Evolutionary conservation across 2,329 filamentous ascomycete genomes (phyloP).

Genomic region (Clarireedia sp.): DNA sequence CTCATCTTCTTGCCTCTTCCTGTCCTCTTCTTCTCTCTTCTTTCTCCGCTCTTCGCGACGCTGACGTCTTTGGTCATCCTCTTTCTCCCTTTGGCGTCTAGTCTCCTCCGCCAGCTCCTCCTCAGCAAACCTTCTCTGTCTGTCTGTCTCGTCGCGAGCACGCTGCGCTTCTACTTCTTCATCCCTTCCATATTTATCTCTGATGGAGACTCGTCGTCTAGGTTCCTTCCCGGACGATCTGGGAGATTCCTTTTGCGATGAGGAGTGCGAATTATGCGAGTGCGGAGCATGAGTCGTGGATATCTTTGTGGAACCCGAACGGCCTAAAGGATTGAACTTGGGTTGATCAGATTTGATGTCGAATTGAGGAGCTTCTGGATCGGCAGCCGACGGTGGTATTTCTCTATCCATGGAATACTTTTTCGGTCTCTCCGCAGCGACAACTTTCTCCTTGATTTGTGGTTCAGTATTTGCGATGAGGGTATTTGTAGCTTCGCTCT

Average conservation of each 20-base stretch:
- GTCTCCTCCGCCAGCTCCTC: constrained; percentile 2
- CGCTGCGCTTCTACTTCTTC: constrained; percentile 22
- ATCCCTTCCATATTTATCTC: constrained; percentile 15
- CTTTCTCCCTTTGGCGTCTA: constrained; percentile 1
- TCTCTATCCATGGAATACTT: neutral
- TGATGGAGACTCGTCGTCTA: constrained; percentile 9
- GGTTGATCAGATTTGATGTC: neutral
- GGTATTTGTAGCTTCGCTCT: constrained; percentile 23
- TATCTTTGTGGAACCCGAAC: neutral
- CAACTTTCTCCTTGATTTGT: constrained; percentile 19
- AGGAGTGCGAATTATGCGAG: constrained; percentile 7
- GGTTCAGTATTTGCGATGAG: constrained; percentile 20
- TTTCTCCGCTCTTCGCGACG: constrained; percentile 3
- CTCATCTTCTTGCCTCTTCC: neutral
- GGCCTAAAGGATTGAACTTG: neutral
- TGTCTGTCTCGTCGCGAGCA: constrained; percentile 19
- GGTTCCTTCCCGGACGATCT: constrained; percentile 7
- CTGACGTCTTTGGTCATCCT: neutral
- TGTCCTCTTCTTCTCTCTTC: neutral
- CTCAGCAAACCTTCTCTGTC: constrained; percentile 5
- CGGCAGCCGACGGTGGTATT: neutral
- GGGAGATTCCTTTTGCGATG: neutral
- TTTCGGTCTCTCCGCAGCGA: neutral
- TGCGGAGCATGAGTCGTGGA: constrained; percentile 5
- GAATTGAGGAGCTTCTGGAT: neutral